A percentile compares a stretch with the other conserved stretches of the same genome.
These are phyloP conservation scores for Phialocephala sp. DNA, from an alignment of 2,329 filamentous ascomycete species.

Conservation along the genomic window DNA sequence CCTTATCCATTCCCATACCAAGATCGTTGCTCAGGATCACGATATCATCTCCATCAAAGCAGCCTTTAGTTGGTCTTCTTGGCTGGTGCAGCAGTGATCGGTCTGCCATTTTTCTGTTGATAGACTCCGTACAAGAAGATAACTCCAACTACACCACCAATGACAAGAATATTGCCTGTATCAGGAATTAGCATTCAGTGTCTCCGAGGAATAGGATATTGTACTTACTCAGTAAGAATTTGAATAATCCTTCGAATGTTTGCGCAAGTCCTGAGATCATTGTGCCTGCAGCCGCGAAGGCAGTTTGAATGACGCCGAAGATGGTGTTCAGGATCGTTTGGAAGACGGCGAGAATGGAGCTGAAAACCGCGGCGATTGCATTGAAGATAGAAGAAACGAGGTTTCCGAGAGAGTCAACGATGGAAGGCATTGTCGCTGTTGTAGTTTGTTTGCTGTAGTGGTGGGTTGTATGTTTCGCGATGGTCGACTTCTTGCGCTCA, in stretches of 20 bases:
- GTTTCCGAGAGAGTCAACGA: conserved; percentile 33
- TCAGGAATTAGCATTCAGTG: conserved; percentile 4
- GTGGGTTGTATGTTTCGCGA: neutral
- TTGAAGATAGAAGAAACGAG: conserved; percentile 39
- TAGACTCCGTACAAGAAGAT: conserved; percentile 37
- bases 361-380: conserved; percentile 34
- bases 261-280: conserved; percentile 37
- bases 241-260: conserved; percentile 39
- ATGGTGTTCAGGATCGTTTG: conserved; percentile 37
- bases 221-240: conserved; percentile 41
- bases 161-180: conserved; percentile 39
- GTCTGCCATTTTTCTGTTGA: conserved; percentile 34
- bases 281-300: conserved; percentile 33
- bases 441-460: neutral
- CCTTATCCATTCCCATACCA: neutral
- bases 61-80: conserved; percentile 32
- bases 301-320: conserved; percentile 33
- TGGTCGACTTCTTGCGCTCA: neutral
- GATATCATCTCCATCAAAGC: neutral
- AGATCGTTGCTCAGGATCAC: neutral
- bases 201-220: neutral
- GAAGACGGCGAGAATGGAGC: conserved; percentile 39
- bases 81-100: conserved; percentile 19
- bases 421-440: conserved; percentile 38
- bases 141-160: conserved; percentile 31